Base-by-base conservation (phyloP, 345 rosid species). In the Moricandia moricandioides region DNA sequence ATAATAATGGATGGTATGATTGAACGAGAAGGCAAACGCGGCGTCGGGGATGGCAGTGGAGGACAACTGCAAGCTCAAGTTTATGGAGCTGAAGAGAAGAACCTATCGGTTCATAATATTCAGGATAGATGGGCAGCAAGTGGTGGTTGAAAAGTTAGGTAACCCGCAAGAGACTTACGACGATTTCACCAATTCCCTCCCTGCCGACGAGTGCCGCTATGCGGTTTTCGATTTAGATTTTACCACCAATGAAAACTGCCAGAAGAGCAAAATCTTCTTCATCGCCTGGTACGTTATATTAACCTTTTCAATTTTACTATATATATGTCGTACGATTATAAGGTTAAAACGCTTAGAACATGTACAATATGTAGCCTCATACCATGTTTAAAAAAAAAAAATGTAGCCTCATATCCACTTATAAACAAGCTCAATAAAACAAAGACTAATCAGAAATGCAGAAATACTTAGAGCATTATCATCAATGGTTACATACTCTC, bases 261-360 rank as follows among this genome's bases (percentile, higher is more conserved):
- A 87, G 82, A 87, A 89, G 74, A 86, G 88, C 88, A 89, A 89
- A 84, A 89, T 89, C 70, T 83, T 88, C 86, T 89, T 89, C 83
- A 83, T 89, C 10, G 88, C 95, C 3, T 88, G 95, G 95, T 88
- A 65, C 29, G 12, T 7, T 18, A 3, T 51, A 24, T 12, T 40
- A 7, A 17, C 17, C 57, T 26, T 13, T 13, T 58, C 9, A 58
- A 2, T 27, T 58, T 27, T 58, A 58, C 35, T 11, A 5, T 13
- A 29, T 45, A 45, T 45, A 0, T 26, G 1, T 45, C 52, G 11
- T 26, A 56, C 4, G 7, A 24, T 6, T 56, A 10, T 24, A 56
- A 24, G 16, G 16, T 24, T 56, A 0, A 11, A 26, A 26, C 33
- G 16, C 17, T 26, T 54, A 54, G 13, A 54, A 52, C 12, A 52